A percentile compares a stretch with the other conserved stretches of the same genome.
Conservation (phyloP, 305 asterid genomes). For the Plantago lanceolata region DNA sequence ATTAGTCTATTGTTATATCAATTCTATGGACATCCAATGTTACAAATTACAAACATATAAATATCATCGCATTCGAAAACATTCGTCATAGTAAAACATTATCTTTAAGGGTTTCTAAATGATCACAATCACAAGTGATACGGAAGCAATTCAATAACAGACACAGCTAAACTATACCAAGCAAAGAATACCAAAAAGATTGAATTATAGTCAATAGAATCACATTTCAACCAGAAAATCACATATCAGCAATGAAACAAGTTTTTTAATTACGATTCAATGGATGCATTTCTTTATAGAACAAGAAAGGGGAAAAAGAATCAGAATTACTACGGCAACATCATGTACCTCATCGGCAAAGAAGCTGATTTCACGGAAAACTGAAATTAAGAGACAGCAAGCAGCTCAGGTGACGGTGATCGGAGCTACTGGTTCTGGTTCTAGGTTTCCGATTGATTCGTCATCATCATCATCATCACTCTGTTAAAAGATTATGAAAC, state of each 20-base stretch:
- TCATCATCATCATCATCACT: background rate
- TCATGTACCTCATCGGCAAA: conserved; percentile 21
- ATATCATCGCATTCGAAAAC: too few species aligned
- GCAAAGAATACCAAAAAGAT: too few species aligned
- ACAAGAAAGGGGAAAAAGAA: background rate
- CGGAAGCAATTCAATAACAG: too few species aligned
- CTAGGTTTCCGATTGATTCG: background rate
- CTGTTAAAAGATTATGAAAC: too few species aligned
- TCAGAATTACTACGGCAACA: background rate
- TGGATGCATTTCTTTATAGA: background rate
- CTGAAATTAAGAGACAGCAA: background rate
- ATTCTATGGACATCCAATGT: too few species aligned
- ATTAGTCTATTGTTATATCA: too few species aligned
- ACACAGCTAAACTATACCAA: too few species aligned
- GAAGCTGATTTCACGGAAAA: background rate
- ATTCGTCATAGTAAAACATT: too few species aligned
- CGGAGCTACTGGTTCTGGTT: conserved; percentile 21
- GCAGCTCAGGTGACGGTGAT: background rate
- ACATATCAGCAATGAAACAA: background rate
- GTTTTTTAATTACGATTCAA: background rate
- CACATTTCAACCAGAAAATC: background rate
- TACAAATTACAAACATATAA: too few species aligned
- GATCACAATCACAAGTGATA: too few species aligned
- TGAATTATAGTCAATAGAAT: background rate
- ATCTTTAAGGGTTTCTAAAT: too few species aligned